Conservation (phyloP, 1,139 yeast species). For the Hanseniaspora uvarum region DNA sequence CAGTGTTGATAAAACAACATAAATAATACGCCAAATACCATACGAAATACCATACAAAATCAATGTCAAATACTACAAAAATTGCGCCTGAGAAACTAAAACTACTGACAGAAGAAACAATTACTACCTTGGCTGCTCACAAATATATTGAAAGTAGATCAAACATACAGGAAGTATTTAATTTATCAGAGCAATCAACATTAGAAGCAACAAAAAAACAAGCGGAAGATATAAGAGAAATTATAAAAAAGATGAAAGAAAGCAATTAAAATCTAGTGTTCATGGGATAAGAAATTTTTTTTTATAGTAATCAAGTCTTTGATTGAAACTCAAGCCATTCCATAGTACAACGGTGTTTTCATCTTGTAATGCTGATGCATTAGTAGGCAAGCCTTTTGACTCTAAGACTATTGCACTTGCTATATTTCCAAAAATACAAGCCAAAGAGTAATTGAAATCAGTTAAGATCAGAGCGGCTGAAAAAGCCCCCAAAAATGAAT, state of each 20-base stretch:
- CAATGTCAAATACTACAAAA: neutral
- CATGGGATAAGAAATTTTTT: neutral
- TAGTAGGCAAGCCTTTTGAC: slow-evolving; percentile 58
- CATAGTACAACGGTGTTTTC: slow-evolving; percentile 31
- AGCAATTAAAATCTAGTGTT: neutral
- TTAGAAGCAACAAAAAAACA: neutral
- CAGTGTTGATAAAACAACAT: no score
- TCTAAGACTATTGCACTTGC: slow-evolving; percentile 76
- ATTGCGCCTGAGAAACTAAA: neutral
- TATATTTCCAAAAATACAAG: slow-evolving; percentile 59
- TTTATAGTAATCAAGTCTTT: slow-evolving; percentile 24
- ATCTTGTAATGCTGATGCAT: slow-evolving; percentile 27
- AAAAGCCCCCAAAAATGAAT: slow-evolving; percentile 76
- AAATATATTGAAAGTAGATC: slow-evolving; percentile 9
- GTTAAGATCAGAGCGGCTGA: slow-evolving; percentile 48
- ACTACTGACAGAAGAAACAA: neutral
- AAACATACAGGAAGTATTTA: slow-evolving; percentile 8
- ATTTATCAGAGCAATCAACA: slow-evolving; percentile 2
- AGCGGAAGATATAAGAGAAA: slow-evolving; percentile 3
- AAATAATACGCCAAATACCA: neutral
- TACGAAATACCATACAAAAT: neutral
- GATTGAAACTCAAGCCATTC: slow-evolving; percentile 41
- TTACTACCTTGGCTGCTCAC: neutral
- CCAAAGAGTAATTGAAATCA: slow-evolving; percentile 42
- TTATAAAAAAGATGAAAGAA: neutral